These are phyloP conservation scores for Cryoendolithus antarcticus DNA, from an alignment of 2,329 filamentous ascomycete genomes.

Conservation along the genomic window DNA sequence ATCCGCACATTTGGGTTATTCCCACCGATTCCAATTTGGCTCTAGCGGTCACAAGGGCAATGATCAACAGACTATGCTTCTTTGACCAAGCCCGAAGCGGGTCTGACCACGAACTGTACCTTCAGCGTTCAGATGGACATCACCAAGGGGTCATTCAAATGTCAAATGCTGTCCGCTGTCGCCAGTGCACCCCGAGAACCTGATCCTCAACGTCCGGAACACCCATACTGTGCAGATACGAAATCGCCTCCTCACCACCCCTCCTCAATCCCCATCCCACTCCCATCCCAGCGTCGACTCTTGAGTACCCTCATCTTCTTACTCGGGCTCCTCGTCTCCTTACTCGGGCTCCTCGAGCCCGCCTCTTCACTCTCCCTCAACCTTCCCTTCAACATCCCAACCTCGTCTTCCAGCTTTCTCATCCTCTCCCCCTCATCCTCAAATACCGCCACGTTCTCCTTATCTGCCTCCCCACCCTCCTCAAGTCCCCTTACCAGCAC, in stretches of 20 bases:
- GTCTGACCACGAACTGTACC: no score
- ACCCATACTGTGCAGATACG: no score
- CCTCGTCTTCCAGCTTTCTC: constrained; percentile 34
- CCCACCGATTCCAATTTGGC: no score
- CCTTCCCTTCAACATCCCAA: constrained; percentile 27
- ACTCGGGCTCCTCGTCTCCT: constrained; percentile 29
- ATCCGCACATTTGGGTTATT: no score
- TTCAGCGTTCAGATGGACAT: no score
- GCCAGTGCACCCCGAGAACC: no score
- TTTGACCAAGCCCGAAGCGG: no score
- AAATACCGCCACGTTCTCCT: constrained; percentile 11
- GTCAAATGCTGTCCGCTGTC: no score
- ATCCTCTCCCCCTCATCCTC: constrained; percentile 2
- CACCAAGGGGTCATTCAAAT: no score
- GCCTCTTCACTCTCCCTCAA: constrained; percentile 21
- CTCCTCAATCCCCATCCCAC: constrained; percentile 19
- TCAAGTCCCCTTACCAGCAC: constrained; percentile 47
- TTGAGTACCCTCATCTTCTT: constrained; percentile 40
- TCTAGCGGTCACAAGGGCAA: no score
- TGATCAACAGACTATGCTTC: no score
- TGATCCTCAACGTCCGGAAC: no score
- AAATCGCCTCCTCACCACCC: constrained; percentile 1
- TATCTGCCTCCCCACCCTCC: constrained; percentile 26
- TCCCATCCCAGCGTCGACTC: constrained; percentile 34
- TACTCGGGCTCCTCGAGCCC: constrained; percentile 3